Evolutionary conservation across 768 basidiomycete genomes (phyloP).

Genomic region (Pleurotus salmoneostramineus): DNA sequence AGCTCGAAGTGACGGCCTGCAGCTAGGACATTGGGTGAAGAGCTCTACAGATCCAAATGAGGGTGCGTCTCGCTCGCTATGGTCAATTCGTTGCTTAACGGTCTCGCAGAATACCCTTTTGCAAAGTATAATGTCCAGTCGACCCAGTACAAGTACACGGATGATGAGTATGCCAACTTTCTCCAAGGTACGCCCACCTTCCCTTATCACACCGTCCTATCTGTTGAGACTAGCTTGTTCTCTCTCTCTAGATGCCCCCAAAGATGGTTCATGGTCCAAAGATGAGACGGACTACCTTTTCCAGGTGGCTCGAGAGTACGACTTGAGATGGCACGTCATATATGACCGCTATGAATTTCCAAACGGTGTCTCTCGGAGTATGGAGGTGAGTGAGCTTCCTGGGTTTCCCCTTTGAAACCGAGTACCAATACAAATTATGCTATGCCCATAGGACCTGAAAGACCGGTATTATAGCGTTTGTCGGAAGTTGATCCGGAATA

Average conservation of each 20-base stretch:
- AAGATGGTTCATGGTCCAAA: conserved; percentile 84
- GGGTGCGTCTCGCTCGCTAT: conserved; percentile 35
- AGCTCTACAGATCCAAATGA: conserved; percentile 45
- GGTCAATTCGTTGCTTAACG: neutral
- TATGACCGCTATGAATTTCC: conserved; percentile 85
- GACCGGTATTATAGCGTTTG: conserved; percentile 92
- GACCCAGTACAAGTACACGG: conserved; percentile 65
- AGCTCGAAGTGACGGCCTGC: conserved; percentile 64
- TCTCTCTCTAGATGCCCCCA: conserved; percentile 51
- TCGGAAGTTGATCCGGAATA: conserved; percentile 78
- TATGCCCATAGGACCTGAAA: conserved; percentile 74
- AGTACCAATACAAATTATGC: neutral
- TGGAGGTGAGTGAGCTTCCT: conserved; percentile 54
- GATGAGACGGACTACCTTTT: conserved; percentile 96
- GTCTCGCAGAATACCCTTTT: conserved; percentile 66
- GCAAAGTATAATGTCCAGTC: conserved; percentile 76
- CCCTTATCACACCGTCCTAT: neutral
- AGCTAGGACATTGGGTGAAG: conserved; percentile 83
- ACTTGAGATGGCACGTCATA: conserved; percentile 85
- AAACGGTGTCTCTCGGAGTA: conserved; percentile 44
- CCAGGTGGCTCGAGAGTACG: conserved; percentile 72
- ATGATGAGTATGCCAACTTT: conserved; percentile 83
- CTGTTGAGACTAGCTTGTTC: neutral
- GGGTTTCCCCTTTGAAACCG: neutral
- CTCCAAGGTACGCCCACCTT: conserved; percentile 56